phyloP scores from a whole-genome alignment of 1,284 basidiomycete genomes.

The Ustilago hordei region DNA sequence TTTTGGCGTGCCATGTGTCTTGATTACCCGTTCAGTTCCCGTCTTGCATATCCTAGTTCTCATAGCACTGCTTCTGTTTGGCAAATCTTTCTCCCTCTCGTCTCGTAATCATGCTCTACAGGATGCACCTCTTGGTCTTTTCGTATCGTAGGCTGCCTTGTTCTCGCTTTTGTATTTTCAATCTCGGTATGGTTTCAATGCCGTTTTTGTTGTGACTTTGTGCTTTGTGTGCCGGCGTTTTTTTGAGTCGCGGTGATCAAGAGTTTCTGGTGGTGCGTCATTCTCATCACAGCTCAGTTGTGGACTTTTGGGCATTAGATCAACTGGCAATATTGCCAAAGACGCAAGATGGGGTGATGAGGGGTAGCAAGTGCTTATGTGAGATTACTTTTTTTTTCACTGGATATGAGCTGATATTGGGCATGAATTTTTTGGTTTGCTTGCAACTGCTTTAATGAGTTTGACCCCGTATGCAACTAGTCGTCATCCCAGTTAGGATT shows the following conservation, averaged over 20 bases:
- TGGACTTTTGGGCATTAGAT: too few relatives aligned
- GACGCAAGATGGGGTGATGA: not conserved
- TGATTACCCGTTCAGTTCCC: constrained; percentile 3
- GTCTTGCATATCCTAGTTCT: constrained; percentile 1
- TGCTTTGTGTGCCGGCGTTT: not conserved
- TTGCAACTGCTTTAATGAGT: not conserved
- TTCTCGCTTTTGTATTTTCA: constrained; percentile 11
- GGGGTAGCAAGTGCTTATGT: not conserved
- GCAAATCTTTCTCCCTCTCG: constrained; percentile 3
- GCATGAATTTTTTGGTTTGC: not conserved
- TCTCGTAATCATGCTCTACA: not conserved
- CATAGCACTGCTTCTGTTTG: constrained; percentile 2
- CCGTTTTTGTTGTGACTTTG: not conserved
- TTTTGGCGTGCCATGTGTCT: constrained; percentile 43
- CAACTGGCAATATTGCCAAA: too few relatives aligned
- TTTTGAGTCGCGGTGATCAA: not conserved
- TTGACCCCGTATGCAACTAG: constrained; percentile 16
- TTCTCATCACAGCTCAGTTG: too few relatives aligned
- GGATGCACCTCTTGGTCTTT: not conserved
- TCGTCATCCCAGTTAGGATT: constrained; percentile 70
- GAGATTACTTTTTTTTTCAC: not conserved
- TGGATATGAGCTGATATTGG: not conserved
- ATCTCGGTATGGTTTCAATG: not conserved
- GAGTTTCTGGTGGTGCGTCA: too few relatives aligned
- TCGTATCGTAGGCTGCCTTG: not conserved